Evolutionary conservation across 2,329 filamentous ascomycete species (phyloP).

Genomic region (Ustulina deusta): DNA sequence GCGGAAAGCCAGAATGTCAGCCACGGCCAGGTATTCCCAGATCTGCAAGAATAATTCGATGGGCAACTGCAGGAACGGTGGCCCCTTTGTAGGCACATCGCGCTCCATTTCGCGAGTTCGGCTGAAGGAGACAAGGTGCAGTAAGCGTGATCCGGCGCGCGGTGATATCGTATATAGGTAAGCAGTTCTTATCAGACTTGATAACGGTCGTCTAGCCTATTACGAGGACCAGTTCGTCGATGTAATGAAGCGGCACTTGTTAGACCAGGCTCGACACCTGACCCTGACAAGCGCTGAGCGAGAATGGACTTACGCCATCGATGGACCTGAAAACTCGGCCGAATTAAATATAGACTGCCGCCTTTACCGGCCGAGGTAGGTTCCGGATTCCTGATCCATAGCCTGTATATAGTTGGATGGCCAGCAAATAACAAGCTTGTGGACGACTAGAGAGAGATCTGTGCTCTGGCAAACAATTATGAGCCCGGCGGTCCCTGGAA

Average conservation of each 20-base stretch:
- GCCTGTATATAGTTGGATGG: background rate
- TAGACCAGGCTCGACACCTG: background rate
- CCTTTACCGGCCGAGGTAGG: background rate
- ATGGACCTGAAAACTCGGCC: background rate
- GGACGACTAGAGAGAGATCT: background rate
- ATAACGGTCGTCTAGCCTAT: background rate
- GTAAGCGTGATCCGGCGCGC: background rate
- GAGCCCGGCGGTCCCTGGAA: background rate
- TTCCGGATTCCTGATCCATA: constrained; percentile 9
- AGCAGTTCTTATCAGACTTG: background rate
- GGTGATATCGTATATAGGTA: background rate
- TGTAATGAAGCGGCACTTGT: background rate
- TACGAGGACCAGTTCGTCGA: background rate
- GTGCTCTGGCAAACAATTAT: constrained; percentile 17
- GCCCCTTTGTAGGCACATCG: constrained; percentile 31
- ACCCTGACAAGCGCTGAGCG: background rate
- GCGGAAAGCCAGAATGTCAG: constrained; percentile 43
- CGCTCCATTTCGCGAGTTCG: constrained; percentile 18
- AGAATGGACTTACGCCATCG: background rate
- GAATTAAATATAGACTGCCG: background rate
- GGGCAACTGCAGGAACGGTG: constrained; percentile 43
- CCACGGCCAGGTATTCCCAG: constrained; percentile 39
- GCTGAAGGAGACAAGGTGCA: background rate
- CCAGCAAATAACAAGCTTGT: constrained; percentile 6
- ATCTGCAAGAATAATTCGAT: constrained; percentile 43